Percentiles rank a stretch among this genome's conserved stretches.
These are phyloP conservation scores for Fusarium sulawesiense DNA, from an alignment of 2,329 filamentous ascomycete genomes.

Conservation along the genomic window DNA sequence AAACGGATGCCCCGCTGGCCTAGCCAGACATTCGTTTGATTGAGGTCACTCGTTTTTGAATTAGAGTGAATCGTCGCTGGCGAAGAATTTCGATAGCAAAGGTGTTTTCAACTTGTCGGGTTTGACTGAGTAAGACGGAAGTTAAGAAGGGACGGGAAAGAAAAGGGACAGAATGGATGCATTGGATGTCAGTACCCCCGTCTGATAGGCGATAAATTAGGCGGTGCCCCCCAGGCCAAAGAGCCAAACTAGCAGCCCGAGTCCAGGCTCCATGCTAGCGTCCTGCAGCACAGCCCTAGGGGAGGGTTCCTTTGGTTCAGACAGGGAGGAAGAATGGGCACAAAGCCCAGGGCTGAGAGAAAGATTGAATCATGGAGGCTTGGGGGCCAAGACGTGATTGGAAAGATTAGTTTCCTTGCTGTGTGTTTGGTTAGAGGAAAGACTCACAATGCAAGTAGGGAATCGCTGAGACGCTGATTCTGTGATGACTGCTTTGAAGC, in stretches of 20 bases:
- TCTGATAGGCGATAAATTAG: slow-evolving; percentile 41
- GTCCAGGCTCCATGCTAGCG: slow-evolving; percentile 29
- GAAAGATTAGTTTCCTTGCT: not conserved
- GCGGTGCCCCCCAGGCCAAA: slow-evolving; percentile 18
- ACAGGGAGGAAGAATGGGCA: slow-evolving; percentile 20
- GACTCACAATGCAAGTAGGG: not conserved
- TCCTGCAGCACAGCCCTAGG: slow-evolving; percentile 42
- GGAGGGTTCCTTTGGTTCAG: slow-evolving; percentile 10
- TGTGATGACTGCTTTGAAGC: slow-evolving; percentile 24
- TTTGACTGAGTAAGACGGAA: not conserved
- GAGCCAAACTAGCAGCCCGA: slow-evolving; percentile 29
- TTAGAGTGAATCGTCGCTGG: not conserved
- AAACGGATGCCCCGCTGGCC: slow-evolving; percentile 14
- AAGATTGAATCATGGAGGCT: slow-evolving; percentile 20
- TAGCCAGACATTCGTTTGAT: slow-evolving; percentile 9
- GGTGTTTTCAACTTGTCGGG: not conserved
- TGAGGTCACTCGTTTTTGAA: not conserved
- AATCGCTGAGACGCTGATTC: slow-evolving; percentile 10
- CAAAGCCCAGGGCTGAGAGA: slow-evolving; percentile 20
- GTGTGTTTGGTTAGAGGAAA: not conserved
- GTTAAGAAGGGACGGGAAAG: slow-evolving; percentile 14
- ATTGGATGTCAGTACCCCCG: slow-evolving; percentile 41
- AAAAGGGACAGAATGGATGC: slow-evolving; percentile 26
- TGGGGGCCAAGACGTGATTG: slow-evolving; percentile 30
- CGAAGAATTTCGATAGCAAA: not conserved